Base-by-base conservation (phyloP, 306 rosid species). In the Cicer arietinum region DNA sequence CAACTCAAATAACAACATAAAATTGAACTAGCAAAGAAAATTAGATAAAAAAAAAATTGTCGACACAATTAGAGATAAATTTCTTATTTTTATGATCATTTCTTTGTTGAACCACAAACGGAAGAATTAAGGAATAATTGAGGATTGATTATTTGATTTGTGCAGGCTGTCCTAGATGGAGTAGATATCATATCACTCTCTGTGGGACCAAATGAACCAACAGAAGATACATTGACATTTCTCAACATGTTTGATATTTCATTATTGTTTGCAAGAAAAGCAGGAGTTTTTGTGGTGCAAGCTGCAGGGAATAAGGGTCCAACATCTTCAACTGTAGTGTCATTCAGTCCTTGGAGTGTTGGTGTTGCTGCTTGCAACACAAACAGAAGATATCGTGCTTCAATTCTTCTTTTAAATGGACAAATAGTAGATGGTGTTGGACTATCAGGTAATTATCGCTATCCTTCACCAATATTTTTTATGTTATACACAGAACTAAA, bases 271-370 rank as follows among this genome's bases (percentile, higher is more conserved):
- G 99, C 95, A 8, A 68, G 86, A 63, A 81, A 84, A 73, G 99
- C 99, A 45, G 97, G 99, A 41, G 80, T 92, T 67, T 78, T 94
- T 5, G 97, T 94, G 77, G 90, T 83, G 45, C 92, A 94, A 79
- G 97, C 99, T 6, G 89, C 90, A 5, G 97, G 97, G 2, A 94
- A 94, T 78, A 77, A 63, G 0, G 99, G 99, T 9, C 99, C 99
- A 1, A 53, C 53, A 13, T 67, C 89, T 80, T 89, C 93, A n/a
- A 77, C 85, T 2, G 83, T 89, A 11, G 78, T 90, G 12, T 89
- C 97, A 3, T 92, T 73, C 74, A 90, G 96, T 79, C 99, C 99
- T 6, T 94, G 97, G 97, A 85, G 83, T 4, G 64, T 90, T 0
- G 83, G 91, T 37, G 96, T 85, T 16, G 97, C 89, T 4, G 85